Evolutionary conservation across 179 eudicot genomes (phyloP), one percentile per base, ranked within the genome.

Genomic region (Carnegiea gigantea): DNA sequence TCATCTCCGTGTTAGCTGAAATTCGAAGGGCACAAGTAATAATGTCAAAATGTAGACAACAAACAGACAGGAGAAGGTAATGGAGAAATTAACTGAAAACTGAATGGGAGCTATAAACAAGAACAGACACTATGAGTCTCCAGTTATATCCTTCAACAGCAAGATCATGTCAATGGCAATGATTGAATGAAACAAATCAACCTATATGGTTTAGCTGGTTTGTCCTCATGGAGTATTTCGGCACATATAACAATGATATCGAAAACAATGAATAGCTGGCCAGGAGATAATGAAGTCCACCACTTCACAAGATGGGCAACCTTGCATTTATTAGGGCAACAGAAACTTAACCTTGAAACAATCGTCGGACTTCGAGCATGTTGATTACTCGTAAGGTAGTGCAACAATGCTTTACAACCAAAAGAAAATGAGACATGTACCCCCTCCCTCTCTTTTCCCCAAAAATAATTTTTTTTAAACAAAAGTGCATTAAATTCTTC

Each of bases 1-100:
- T 88, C 99, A 95, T 92, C 83, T 90, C 92, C 44, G 95, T 86
- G 83, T 87, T 86, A 84, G 81, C 99, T 95, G 95, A 77, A 80
- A 82, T 70, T 51, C 6, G 18, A 54, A 36, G 51, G n/a, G 21
- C 6, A 77, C 20, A 33, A 70, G n/a, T 10, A 77, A 46, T 24
- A 24, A 59, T 74, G 65, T 72, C 21, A 49, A 18, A 54, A 12
- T 11, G 4, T n/a, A 75, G 59, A 70, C 24, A 12, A 57, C 21
- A 65, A 65, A 65, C 11, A 9, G 67, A 21, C 12, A n/a, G 9
- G 44, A 36, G 21, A 70, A 70, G 5, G 46, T 6, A 70, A 36
- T 0, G 23, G 26, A 70, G 46, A 30, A 17, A 70, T 30, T 43
- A 28, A 70, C 28, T 30, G 57, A 12, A 51, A 70, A 33, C 6